Evolutionary conservation across 768 basidiomycete genomes (phyloP).

Genomic region (Guyanaporus albipodus): DNA sequence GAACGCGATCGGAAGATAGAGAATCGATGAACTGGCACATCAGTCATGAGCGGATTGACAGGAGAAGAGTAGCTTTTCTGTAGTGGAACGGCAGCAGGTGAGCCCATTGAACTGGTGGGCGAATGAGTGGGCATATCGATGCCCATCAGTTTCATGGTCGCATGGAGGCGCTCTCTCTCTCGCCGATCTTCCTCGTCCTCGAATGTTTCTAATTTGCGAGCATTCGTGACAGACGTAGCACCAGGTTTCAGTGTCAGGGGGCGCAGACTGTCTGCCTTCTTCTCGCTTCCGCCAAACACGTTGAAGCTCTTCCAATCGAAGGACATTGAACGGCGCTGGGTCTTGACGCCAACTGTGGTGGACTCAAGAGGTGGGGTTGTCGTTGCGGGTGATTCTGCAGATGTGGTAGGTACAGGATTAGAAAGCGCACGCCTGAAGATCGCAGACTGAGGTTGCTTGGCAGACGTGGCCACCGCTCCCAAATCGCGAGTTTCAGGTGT

Average conservation of each 20-base stretch:
- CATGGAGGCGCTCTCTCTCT: constrained; percentile 83
- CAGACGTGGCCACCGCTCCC: constrained; percentile 7
- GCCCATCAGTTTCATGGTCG: constrained; percentile 94
- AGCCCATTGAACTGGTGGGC: constrained; percentile 23
- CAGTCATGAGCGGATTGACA: constrained; percentile 24
- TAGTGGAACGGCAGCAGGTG: constrained; percentile 33
- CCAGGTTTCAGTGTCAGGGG: constrained; percentile 74
- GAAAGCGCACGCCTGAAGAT: constrained; percentile 39
- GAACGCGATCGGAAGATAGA: constrained; percentile 66
- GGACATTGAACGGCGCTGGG: constrained; percentile 71
- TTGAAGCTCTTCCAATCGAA: constrained; percentile 82
- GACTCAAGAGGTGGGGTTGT: constrained; percentile 20
- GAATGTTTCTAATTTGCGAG: constrained; percentile 76
- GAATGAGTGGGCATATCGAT: constrained; percentile 63
- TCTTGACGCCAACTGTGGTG: constrained; percentile 33
- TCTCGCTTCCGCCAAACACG: constrained; percentile 59
- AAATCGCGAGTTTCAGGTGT: constrained; percentile 29
- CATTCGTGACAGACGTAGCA: constrained; percentile 49
- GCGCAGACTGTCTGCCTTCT: constrained; percentile 60
- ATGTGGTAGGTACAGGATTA: constrained; percentile 38
- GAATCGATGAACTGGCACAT: constrained; percentile 47
- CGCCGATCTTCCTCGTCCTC: constrained; percentile 92
- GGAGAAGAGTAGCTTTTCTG: constrained; percentile 42
- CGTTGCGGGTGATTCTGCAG: constrained; percentile 21
- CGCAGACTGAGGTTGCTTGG: constrained; percentile 58